A percentile compares a stretch with the other conserved stretches of the same genome.
phyloP scores from a whole-genome alignment of 176 grass and related monocot genomes.

The Elymus sibiricus region DNA sequence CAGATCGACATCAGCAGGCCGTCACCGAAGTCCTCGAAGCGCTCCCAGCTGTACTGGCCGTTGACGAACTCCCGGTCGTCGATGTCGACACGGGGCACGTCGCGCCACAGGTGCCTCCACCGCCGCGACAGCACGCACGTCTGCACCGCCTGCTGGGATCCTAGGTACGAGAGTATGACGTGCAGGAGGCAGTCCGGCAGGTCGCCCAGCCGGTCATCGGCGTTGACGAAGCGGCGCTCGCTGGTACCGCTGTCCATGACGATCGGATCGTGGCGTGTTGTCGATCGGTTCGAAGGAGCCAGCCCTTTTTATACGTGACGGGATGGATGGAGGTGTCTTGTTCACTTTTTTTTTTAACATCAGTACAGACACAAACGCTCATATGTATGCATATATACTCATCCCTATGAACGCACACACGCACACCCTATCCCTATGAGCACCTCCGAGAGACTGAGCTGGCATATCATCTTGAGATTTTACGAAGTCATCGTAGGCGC shows the following conservation, averaged over 20 bases:
- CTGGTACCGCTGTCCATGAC: background rate
- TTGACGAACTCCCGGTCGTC: background rate
- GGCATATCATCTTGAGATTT: too few relatives aligned
- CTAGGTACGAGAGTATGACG: background rate
- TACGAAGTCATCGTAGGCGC: too few relatives aligned
- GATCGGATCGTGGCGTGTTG: background rate
- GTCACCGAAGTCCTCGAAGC: background rate
- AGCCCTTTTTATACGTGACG: too few relatives aligned
- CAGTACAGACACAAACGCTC: too few relatives aligned
- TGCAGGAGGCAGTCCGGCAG: background rate
- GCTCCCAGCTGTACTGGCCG: background rate
- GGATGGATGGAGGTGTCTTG: too few relatives aligned
- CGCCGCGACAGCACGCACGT: background rate
- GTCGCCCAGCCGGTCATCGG: background rate
- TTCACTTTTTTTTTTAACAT: too few relatives aligned
- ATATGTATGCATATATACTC: too few relatives aligned
- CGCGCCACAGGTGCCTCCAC: background rate
- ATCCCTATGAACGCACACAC: too few relatives aligned
- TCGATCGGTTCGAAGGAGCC: too few relatives aligned
- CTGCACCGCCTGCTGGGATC: background rate
- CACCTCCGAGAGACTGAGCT: too few relatives aligned
- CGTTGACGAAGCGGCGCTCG: background rate
- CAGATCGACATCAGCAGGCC: background rate
- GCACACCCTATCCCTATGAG: too few relatives aligned
- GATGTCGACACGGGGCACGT: background rate